These are phyloP conservation scores for Paecilomyces niveus DNA, from an alignment of 2,329 filamentous ascomycete species.

Conservation along the genomic window DNA sequence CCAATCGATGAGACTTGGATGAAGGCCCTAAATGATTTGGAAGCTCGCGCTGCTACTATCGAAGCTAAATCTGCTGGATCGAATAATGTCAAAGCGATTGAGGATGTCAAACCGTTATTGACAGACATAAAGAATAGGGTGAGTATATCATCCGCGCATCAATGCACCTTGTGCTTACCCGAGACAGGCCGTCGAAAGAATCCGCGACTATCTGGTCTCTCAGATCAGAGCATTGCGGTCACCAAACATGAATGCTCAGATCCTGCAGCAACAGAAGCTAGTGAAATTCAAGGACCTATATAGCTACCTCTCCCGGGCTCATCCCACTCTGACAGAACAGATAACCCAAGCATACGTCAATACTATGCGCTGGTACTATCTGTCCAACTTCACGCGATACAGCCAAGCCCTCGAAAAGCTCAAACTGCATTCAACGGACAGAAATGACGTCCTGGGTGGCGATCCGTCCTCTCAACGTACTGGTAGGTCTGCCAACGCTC, in stretches of 20 bases:
- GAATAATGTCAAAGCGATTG: slow-evolving; percentile 63
- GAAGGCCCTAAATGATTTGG: slow-evolving; percentile 73
- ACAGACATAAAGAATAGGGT: slow-evolving; percentile 78
- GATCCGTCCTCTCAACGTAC: slow-evolving; percentile 63
- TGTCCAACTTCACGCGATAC: slow-evolving; percentile 85
- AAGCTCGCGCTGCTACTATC: slow-evolving; percentile 66
- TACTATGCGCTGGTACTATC: slow-evolving; percentile 98
- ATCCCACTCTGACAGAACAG: slow-evolving; percentile 76
- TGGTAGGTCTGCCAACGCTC: slow-evolving; percentile 25
- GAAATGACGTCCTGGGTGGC: slow-evolving; percentile 72
- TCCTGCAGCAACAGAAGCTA: slow-evolving; percentile 91
- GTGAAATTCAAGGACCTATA: slow-evolving; percentile 83
- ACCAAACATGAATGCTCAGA: slow-evolving; percentile 93
- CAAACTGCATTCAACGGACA: slow-evolving; percentile 74
- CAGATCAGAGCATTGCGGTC: slow-evolving; percentile 92
- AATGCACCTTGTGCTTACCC: background rate
- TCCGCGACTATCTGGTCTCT: slow-evolving; percentile 86
- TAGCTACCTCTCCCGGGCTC: slow-evolving; percentile 74
- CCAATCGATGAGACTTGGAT: slow-evolving; percentile 86
- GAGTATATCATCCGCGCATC: slow-evolving; percentile 8
- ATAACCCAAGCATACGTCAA: slow-evolving; percentile 93
- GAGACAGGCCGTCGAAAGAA: slow-evolving; percentile 71
- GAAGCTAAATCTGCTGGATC: slow-evolving; percentile 59
- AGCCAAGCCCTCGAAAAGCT: slow-evolving; percentile 75
- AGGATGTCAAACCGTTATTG: slow-evolving; percentile 78